These are phyloP conservation scores for Fusarium sp. DNA, from an alignment of 2,329 filamentous ascomycete species.

Conservation along the genomic window DNA sequence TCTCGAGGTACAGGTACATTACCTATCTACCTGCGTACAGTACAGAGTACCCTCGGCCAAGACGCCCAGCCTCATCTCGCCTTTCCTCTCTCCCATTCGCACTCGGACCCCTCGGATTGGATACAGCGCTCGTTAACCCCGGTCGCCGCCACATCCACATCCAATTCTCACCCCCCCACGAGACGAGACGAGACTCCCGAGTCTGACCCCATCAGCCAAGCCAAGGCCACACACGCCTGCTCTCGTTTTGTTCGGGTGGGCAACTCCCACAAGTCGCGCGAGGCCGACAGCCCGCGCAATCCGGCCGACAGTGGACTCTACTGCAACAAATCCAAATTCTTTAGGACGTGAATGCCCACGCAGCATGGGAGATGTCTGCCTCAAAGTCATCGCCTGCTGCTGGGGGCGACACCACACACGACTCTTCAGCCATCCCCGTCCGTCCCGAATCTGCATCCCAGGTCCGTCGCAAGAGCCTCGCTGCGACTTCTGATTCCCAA, in stretches of 20 bases:
- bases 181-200: constrained; percentile 2
- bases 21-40: neutral
- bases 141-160: constrained; percentile 27
- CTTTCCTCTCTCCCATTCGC: constrained; percentile 10
- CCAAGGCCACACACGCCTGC: constrained; percentile 27
- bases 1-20: neutral
- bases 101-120: constrained; percentile 38
- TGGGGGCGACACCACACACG: constrained; percentile 40
- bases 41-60: constrained; percentile 3
- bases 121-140: constrained; percentile 17
- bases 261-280: constrained; percentile 36
- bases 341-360: constrained; percentile 36
- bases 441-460: constrained; percentile 38
- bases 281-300: constrained; percentile 41
- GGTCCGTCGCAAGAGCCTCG: constrained; percentile 37
- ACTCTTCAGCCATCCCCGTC: constrained; percentile 40
- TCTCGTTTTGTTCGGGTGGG: constrained; percentile 38
- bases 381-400: constrained; percentile 43
- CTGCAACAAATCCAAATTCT: constrained; percentile 21
- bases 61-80: constrained; percentile 32
- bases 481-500: constrained; percentile 44
- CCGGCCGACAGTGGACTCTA: constrained; percentile 3
- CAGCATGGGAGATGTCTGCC: constrained; percentile 52
- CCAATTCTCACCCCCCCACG: constrained; percentile 32
- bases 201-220: constrained; percentile 34